Evolutionary conservation across 352 stramenopile genomes (phyloP), one percentile per base, ranked within the genome.

Genomic region (Globisporangium polare): DNA sequence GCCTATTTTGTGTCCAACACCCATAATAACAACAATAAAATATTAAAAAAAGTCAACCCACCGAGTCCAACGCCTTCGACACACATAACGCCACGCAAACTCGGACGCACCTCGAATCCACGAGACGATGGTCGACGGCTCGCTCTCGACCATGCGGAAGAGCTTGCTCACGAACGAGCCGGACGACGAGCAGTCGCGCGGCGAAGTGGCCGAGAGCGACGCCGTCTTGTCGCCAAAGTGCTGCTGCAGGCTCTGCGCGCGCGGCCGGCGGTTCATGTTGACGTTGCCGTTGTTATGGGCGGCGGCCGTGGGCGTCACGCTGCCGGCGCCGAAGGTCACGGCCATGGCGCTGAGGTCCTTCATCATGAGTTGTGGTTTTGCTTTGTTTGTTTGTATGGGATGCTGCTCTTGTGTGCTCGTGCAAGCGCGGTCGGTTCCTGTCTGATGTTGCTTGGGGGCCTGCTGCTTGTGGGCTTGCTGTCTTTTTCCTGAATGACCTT

Each of bases 111-210:
- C 77, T 65, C 80, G 77, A 65, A 87, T 92, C 85, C 85, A 94
- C 12, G 85, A 89, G 18, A 94, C 85, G 58, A 94, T 92, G 12
- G 78, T 77, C 42, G 83, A 80, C 0, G 83, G 85, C 58, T 94
- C 85, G 24, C 83, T 77, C 69, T 94, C 85, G 26, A 94, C 81
- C 85, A 94, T 94, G 58, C 83, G 78, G 67, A 80, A 94, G 26
- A 94, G 63, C 71, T 94, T 94, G 65, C 79, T 92, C 42, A 94
- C 85, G 66, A 94, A 94, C 13, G 81, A 92, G 22, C 85, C 85
- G 3, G 83, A 92, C 29, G 67, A 82, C 64, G 68, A 83, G 60
- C 77, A 86, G 53, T 86, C 77, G 63, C 77, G 59, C 43, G 43
- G 43, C 22, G 43, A 35, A 10, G 31, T 43, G n/a, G 41, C 35